Evolutionary conservation across 2,329 filamentous ascomycete genomes (phyloP).

Genomic region (Tolypocladium nubicola): DNA sequence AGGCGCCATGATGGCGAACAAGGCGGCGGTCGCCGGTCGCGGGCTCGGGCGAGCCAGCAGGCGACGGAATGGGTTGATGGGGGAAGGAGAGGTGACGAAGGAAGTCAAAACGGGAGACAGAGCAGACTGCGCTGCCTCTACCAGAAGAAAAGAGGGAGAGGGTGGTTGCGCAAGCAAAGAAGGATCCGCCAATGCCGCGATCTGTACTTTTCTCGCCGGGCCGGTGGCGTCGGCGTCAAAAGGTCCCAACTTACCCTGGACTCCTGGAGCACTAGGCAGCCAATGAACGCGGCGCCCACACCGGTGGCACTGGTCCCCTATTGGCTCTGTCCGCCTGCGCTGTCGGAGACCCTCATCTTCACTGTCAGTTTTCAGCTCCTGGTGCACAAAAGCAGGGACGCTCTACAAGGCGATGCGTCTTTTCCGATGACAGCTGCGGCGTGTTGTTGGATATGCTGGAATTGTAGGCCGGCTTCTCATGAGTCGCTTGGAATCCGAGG

Average conservation of each 20-base stretch:
- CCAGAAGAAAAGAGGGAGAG: not conserved
- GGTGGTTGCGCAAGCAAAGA: not conserved
- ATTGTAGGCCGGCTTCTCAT: too few relatives aligned
- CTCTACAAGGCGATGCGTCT: too few relatives aligned
- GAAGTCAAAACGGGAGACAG: not conserved
- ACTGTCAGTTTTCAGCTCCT: not conserved
- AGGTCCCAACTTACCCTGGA: not conserved
- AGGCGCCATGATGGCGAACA: slow-evolving; percentile 46
- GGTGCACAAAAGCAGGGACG: too few relatives aligned
- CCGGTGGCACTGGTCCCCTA: not conserved
- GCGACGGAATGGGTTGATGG: not conserved
- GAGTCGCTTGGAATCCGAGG: too few relatives aligned
- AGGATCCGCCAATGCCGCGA: not conserved
- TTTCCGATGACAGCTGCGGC: too few relatives aligned
- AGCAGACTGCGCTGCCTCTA: not conserved
- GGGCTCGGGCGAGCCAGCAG: not conserved
- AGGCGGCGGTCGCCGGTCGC: not conserved
- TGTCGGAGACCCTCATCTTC: not conserved
- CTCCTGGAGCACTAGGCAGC: not conserved
- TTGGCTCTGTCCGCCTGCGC: not conserved
- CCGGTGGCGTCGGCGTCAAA: not conserved
- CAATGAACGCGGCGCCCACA: not conserved
- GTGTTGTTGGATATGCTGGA: too few relatives aligned
- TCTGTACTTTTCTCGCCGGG: not conserved
- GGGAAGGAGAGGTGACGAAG: not conserved